Percentiles rank a stretch among this genome's conserved stretches.
Conservation (phyloP, 805 yeast species). For the Saturnispora sanitii region DNA sequence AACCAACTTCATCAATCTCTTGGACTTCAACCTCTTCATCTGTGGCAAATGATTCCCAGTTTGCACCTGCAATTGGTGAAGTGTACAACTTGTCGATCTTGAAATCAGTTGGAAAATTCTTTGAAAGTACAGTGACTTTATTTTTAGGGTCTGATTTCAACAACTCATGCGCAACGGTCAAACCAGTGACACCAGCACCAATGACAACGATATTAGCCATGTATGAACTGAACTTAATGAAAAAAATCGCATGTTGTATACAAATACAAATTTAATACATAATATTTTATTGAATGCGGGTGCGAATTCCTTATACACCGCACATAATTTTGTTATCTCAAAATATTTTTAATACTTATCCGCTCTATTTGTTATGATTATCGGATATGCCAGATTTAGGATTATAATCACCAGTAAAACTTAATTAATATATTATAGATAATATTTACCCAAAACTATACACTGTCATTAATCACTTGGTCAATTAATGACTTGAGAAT, state of each 20-base stretch:
- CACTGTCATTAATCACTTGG: constrained; percentile 7
- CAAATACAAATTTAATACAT: not conserved
- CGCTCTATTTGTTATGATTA: too few species aligned
- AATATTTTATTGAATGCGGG: too few species aligned
- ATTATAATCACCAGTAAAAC: too few species aligned
- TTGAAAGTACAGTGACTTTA: constrained; percentile 34
- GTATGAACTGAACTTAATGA: not conserved
- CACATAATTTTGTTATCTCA: too few species aligned
- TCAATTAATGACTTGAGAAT: constrained; percentile 17
- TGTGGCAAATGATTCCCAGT: constrained; percentile 54
- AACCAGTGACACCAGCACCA: constrained; percentile 48
- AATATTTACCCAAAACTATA: not conserved
- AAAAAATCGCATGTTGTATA: not conserved
- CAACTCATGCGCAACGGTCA: constrained; percentile 39
- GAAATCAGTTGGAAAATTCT: constrained; percentile 47
- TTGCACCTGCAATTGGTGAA: constrained; percentile 66
- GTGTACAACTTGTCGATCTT: constrained; percentile 39
- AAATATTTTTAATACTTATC: too few species aligned
- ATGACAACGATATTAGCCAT: constrained; percentile 18
- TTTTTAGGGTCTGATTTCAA: constrained; percentile 28
- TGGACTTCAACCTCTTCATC: constrained; percentile 28
- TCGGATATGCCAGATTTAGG: too few species aligned
- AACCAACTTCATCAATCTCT: constrained; percentile 40
- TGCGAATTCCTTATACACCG: too few species aligned
- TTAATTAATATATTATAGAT: too few species aligned